Percentiles rank a stretch among this genome's conserved stretches.
Conservation (phyloP, 2,329 filamentous ascomycete species). For the Periconia digitata region DNA sequence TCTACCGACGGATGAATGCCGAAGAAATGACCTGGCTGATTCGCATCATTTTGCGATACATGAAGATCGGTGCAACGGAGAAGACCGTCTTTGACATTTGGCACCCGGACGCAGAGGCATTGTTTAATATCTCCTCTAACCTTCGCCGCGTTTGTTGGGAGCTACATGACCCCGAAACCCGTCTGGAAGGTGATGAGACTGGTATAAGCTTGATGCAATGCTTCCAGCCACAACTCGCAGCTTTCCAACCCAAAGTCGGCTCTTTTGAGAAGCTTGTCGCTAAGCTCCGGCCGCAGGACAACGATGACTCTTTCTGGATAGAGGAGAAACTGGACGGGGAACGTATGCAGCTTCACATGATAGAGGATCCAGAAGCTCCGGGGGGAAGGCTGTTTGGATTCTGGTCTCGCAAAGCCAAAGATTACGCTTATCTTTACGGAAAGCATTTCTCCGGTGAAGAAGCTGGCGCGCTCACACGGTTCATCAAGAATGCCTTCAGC, state of each 20-base stretch:
- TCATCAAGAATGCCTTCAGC: conserved; percentile 76
- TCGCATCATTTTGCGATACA: conserved; percentile 83
- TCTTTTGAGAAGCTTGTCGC: conserved; percentile 79
- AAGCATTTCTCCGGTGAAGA: conserved; percentile 68
- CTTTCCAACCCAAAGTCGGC: conserved; percentile 74
- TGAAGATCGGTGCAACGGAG: conserved; percentile 77
- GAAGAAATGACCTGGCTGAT: conserved; percentile 95
- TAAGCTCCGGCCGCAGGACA: conserved; percentile 64
- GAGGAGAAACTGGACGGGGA: conserved; percentile 98
- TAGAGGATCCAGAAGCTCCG: conserved; percentile 64
- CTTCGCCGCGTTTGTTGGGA: conserved; percentile 94
- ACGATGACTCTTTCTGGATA: conserved; percentile 85
- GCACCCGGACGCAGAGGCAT: conserved; percentile 56
- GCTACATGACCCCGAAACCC: conserved; percentile 70
- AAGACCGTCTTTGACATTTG: conserved; percentile 77
- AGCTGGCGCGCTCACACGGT: conserved; percentile 75
- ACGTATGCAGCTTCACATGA: conserved; percentile 94
- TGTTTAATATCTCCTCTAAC: conserved; percentile 88
- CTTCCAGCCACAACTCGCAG: conserved; percentile 93
- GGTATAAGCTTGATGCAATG: conserved; percentile 86
- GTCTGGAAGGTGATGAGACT: conserved; percentile 73
- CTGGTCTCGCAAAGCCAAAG: conserved; percentile 95
- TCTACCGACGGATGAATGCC: conserved; percentile 89
- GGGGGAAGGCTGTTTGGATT: conserved; percentile 79
- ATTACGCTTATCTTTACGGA: conserved; percentile 95